Evolutionary conservation across 106 monocot genomes (phyloP).

Genomic region (Agapanthus africanus): DNA sequence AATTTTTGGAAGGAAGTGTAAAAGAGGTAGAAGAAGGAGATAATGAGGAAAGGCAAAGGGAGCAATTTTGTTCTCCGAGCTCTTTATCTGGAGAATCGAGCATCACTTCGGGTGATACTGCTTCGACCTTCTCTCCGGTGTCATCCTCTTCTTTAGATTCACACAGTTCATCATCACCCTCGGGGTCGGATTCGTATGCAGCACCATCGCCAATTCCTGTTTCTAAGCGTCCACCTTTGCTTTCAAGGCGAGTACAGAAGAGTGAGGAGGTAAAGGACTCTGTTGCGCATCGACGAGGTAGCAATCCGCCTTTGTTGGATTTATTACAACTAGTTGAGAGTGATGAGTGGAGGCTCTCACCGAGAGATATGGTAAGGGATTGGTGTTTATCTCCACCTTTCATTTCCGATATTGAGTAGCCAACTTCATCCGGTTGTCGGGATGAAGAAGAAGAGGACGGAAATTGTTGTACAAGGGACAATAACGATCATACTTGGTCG

Average conservation of each 20-base stretch:
- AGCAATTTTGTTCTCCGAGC: slow-evolving; percentile 23
- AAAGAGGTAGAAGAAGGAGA: slow-evolving; percentile 12
- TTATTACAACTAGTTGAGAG: slow-evolving; percentile 10
- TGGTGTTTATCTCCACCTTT: slow-evolving; percentile 48
- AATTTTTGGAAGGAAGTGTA: background rate
- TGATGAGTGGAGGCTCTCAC: slow-evolving; percentile 8
- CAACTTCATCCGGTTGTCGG: slow-evolving; percentile 5
- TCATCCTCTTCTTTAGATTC: slow-evolving; percentile 61
- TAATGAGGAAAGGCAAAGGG: background rate
- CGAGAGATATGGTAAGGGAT: slow-evolving; percentile 22
- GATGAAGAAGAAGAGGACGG: slow-evolving; percentile 10
- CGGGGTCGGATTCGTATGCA: slow-evolving; percentile 20
- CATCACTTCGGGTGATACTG: slow-evolving; percentile 32
- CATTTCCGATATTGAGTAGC: slow-evolving; percentile 9
- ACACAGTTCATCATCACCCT: slow-evolving; percentile 30
- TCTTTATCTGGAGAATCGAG: slow-evolving; percentile 29
- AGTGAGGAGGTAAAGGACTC: background rate
- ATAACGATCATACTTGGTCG: background rate
- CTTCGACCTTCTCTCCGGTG: slow-evolving; percentile 31
- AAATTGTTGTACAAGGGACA: background rate
- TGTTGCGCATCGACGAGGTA: slow-evolving; percentile 33
- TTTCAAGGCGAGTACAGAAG: slow-evolving; percentile 16
- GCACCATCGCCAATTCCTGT: background rate
- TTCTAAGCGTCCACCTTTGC: slow-evolving; percentile 15
- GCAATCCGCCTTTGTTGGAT: slow-evolving; percentile 13